Conservation (phyloP, 345 rosid species). For the Erysimum cheiranthoides region DNA sequence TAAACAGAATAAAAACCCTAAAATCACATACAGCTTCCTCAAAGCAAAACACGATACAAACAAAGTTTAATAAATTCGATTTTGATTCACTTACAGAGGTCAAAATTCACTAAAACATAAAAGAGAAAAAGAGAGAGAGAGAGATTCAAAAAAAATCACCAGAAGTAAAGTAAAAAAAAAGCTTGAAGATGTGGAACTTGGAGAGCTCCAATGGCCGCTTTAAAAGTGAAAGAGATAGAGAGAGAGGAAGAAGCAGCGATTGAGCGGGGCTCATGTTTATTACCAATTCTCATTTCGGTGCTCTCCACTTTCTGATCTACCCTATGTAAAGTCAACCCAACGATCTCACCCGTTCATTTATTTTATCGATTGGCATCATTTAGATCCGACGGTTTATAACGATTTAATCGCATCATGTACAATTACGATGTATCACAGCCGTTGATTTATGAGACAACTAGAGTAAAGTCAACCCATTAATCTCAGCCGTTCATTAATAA, state of each 20-base stretch:
- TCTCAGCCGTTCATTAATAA: conserved; percentile 28
- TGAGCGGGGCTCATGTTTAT: conserved; percentile 39
- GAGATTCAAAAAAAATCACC: conserved; percentile 2
- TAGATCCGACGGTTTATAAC: not conserved
- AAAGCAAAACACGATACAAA: not conserved
- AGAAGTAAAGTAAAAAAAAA: not conserved
- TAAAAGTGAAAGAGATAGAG: conserved; percentile 18
- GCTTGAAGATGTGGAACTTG: conserved; percentile 14
- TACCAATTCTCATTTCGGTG: conserved; percentile 16
- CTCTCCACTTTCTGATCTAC: conserved; percentile 38
- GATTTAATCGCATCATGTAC: conserved; percentile 7
- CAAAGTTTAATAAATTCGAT: conserved; percentile 12
- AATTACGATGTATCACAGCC: conserved; percentile 23
- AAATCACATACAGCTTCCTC: not conserved
- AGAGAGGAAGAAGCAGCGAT: conserved; percentile 12
- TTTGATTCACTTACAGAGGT: not conserved
- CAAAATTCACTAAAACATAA: not conserved
- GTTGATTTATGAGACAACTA: conserved; percentile 22
- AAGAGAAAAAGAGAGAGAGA: not conserved
- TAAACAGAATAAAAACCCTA: conserved; percentile 11
- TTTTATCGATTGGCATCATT: not conserved
- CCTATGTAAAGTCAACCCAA: conserved; percentile 29
- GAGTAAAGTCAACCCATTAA: conserved; percentile 35
- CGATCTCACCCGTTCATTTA: conserved; percentile 37
- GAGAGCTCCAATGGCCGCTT: conserved; percentile 42